These are phyloP conservation scores for Elsinoe australis DNA, from an alignment of 2,329 filamentous ascomycete genomes.

Conservation along the genomic window DNA sequence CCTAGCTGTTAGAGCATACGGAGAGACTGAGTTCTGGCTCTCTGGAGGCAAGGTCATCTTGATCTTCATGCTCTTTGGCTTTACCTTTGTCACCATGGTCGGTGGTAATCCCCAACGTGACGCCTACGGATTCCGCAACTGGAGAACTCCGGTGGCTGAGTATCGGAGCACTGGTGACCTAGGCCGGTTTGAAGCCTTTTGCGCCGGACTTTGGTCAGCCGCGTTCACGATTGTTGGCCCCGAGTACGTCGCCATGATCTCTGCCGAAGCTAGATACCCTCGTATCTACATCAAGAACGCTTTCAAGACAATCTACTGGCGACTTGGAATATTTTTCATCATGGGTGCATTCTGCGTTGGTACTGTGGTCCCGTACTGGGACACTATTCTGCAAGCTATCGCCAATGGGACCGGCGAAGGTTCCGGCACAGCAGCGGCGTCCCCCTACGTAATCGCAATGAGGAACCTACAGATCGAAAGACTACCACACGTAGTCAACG, in stretches of 20 bases:
- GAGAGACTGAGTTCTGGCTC: slow-evolving; percentile 45
- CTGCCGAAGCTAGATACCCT: slow-evolving; percentile 41
- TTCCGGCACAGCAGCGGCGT: slow-evolving; percentile 29
- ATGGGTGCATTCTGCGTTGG: slow-evolving; percentile 39
- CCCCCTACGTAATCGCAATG: slow-evolving; percentile 31
- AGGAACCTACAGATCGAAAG: slow-evolving; percentile 38
- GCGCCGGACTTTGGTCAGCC: slow-evolving; percentile 30
- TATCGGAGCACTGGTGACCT: slow-evolving; percentile 26
- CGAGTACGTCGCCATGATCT: slow-evolving; percentile 43
- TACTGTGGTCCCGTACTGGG: slow-evolving; percentile 32
- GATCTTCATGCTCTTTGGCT: slow-evolving; percentile 39
- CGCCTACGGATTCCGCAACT: slow-evolving; percentile 39
- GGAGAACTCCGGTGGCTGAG: slow-evolving; percentile 32
- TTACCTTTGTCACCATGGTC: slow-evolving; percentile 32
- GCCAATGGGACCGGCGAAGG: slow-evolving; percentile 21
- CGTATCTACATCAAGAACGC: slow-evolving; percentile 40
- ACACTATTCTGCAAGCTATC: slow-evolving; percentile 25
- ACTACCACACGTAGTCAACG: slow-evolving; percentile 35
- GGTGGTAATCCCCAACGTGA: slow-evolving; percentile 31
- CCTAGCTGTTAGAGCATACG: slow-evolving; percentile 40
- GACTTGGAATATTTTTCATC: slow-evolving; percentile 43
- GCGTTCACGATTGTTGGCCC: slow-evolving; percentile 40
- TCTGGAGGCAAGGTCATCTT: slow-evolving; percentile 43
- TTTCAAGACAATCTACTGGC: slow-evolving; percentile 42
- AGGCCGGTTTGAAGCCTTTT: slow-evolving; percentile 31